A percentile compares a stretch with the other conserved stretches of the same genome.
Conservation (phyloP, 257 asterid genomes). For the Capsicum rhomboideum region DNA sequence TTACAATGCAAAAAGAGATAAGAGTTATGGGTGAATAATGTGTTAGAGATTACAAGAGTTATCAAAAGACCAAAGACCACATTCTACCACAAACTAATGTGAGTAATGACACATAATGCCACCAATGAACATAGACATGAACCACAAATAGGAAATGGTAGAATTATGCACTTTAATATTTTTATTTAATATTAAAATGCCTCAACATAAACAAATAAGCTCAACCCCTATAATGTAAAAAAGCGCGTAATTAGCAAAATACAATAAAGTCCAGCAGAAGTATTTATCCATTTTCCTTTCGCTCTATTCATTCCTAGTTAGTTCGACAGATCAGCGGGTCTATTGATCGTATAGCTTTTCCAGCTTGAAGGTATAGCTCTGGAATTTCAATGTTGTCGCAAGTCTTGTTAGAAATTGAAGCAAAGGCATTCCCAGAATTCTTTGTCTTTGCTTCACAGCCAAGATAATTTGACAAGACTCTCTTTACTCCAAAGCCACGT, state of each 20-base stretch:
- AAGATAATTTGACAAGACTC: slow-evolving; percentile 63
- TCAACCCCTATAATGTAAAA: background rate
- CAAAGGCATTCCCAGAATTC: slow-evolving; percentile 25
- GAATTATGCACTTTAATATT: no score
- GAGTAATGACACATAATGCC: no score
- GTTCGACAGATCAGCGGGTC: slow-evolving; percentile 1
- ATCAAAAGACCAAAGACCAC: no score
- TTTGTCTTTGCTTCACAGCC: slow-evolving; percentile 48
- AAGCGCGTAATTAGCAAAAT: background rate
- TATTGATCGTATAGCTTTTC: slow-evolving; percentile 7
- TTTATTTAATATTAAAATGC: no score
- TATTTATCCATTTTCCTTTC: background rate
- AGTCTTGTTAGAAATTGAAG: slow-evolving; percentile 30
- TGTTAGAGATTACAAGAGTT: no score
- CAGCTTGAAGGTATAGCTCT: slow-evolving; percentile 8
- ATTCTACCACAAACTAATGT: no score
- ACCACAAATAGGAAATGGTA: no score
- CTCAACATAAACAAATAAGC: no score
- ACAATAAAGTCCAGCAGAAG: background rate
- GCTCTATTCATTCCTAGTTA: background rate
- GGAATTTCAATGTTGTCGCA: slow-evolving; percentile 4
- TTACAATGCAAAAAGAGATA: no score
- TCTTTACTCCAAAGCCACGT: slow-evolving; percentile 74
- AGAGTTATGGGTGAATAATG: no score
- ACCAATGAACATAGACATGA: no score